Base-by-base conservation (phyloP, 1,284 basidiomycete species). In the Fomitiporia mediterranea region DNA sequence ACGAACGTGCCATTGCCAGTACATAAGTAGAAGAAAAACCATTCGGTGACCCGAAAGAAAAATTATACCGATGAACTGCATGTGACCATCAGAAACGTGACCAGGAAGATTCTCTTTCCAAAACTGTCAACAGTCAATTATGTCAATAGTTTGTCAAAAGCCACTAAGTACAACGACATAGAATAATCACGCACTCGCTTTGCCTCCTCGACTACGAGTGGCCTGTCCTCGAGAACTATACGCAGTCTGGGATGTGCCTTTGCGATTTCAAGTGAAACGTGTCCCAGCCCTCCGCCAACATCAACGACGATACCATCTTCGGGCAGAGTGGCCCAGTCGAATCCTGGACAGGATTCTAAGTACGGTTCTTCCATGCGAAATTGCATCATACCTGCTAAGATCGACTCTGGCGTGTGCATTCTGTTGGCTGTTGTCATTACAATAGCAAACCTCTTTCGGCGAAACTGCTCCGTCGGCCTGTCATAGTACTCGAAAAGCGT, bases 361-460 rank as follows among this genome's bases (percentile, higher is more conserved):
- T 11, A 13, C 0, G 13, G 13, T 39, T n/a, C 0, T n/a, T n/a
- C 30, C 9, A 8, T 38, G 9, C 9, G 53, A 32, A 13, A n/a
- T 17, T 21, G 23, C 17, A 13, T 32, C 51, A 38, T 58, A 72
- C 73, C 68, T 23, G 63, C 54, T 4, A 74, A 53, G n/a, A 72
- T 48, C 23, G 49, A 32, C 11, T 53, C 43, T 0, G 62, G 54
- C 4, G 68, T 59, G 32, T 68, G 59, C 32, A 71, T 46, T 4
- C 60, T 64, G 28, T 52, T 59, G 3, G 67, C 57, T 4, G 67
- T 70, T 11, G 63, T 56, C 72, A 74, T 74, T 0, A 60, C 70
- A 21, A 66, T 61, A 2, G 64, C 68, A 53, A 75, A 72, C 23
- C 72, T 55, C 69, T 58, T 2, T 57, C 61, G 1, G 62, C 65